A percentile compares a stretch with the other conserved stretches of the same genome.
Evolutionary conservation across 2,329 filamentous ascomycete genomes (phyloP).

Genomic region (Atkinsonella hypoxylon): DNA sequence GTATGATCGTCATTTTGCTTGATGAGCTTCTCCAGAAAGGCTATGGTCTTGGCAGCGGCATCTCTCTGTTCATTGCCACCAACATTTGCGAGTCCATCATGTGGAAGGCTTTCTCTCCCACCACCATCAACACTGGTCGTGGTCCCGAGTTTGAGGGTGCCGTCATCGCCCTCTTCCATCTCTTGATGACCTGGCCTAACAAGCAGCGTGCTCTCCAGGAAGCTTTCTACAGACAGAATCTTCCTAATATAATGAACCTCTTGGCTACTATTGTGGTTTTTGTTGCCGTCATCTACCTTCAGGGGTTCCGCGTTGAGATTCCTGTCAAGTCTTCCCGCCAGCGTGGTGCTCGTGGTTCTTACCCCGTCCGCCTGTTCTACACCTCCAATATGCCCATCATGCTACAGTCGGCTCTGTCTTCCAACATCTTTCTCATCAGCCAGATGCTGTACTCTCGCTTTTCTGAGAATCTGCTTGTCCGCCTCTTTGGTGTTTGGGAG

Average conservation of each 20-base stretch:
- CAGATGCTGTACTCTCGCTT: constrained; percentile 99
- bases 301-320: constrained; percentile 99
- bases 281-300: constrained; percentile 95
- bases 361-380: constrained; percentile 98
- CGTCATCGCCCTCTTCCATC: constrained; percentile 94
- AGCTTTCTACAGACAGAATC: constrained; percentile 98
- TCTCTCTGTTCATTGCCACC: constrained; percentile 98
- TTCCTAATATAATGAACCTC: constrained; percentile 99
- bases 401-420: constrained; percentile 96
- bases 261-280: constrained; percentile 88
- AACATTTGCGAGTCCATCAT: constrained; percentile 99
- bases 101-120: constrained; percentile 99
- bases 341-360: constrained; percentile 95
- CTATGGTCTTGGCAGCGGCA: constrained; percentile 95
- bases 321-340: constrained; percentile 99
- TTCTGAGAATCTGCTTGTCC: constrained; percentile 96
- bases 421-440: constrained; percentile 97
- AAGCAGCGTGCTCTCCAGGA: constrained; percentile 97
- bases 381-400: constrained; percentile 99
- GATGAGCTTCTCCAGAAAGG: constrained; percentile 99
- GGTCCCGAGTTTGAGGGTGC: constrained; percentile 98
- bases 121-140: constrained; percentile 97
- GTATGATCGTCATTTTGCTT: constrained; percentile 96
- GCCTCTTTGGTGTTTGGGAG: constrained; percentile 97
- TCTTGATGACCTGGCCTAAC: constrained; percentile 97